Evolutionary conservation across 495 filamentous ascomycete species (phyloP).

Genomic region (Xylaria sp.): DNA sequence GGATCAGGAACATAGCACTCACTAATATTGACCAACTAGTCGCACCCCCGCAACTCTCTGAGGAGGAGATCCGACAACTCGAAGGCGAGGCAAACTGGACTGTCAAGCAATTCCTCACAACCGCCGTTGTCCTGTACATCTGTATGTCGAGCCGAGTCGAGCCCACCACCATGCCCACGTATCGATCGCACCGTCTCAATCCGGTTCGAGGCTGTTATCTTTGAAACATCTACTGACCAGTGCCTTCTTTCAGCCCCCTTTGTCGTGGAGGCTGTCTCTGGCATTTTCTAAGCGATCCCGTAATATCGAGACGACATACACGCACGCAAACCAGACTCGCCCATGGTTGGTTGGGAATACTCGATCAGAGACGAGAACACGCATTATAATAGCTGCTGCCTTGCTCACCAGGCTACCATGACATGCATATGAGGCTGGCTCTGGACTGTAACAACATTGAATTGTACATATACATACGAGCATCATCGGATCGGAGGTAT

Average conservation of each 20-base stretch:
- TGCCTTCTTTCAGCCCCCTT: constrained; percentile 70
- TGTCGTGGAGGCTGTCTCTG: constrained; percentile 76
- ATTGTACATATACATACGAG: constrained; percentile 17
- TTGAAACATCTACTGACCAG: constrained; percentile 10
- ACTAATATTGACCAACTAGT: constrained; percentile 34
- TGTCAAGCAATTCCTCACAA: constrained; percentile 66
- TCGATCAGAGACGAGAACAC: neutral
- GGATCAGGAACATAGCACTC: constrained; percentile 28
- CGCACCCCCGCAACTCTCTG: constrained; percentile 57
- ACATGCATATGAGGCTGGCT: neutral
- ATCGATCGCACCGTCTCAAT: neutral
- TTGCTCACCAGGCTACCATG: neutral
- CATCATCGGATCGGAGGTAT: constrained; percentile 8
- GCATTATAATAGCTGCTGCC: neutral
- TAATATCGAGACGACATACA: neutral
- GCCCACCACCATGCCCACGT: neutral
- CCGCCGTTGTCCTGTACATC: constrained; percentile 76
- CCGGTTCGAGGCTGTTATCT: neutral
- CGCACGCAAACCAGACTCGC: neutral
- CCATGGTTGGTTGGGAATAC: neutral
- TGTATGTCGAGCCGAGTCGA: constrained; percentile 63
- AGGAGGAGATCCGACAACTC: constrained; percentile 64
- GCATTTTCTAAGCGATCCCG: constrained; percentile 65
- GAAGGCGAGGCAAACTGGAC: constrained; percentile 75
- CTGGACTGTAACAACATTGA: constrained; percentile 20